phyloP scores from a whole-genome alignment of 2,329 filamentous ascomycete genomes.

The Trichoderma atroviride region DNA sequence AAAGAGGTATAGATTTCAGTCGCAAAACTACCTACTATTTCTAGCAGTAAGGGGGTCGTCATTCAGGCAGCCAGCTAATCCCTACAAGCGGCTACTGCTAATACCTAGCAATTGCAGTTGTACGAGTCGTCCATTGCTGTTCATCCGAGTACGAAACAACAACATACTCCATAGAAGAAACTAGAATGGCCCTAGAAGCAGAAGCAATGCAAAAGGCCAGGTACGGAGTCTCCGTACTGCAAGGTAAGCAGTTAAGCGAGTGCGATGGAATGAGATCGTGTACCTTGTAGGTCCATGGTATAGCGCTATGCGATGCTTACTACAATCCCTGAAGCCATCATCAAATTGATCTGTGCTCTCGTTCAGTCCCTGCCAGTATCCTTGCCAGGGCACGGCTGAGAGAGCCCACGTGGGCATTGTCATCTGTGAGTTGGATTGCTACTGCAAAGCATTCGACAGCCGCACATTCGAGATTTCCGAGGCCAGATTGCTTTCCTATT shows the following conservation, averaged over 20 bases:
- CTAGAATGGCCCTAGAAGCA: not conserved
- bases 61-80: not conserved
- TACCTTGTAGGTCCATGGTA: not conserved
- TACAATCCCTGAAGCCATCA: not conserved
- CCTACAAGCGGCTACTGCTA: not conserved
- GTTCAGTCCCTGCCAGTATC: not conserved
- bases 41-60: not conserved
- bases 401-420: not conserved
- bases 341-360: not conserved
- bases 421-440: not conserved
- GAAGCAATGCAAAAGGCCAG: not conserved
- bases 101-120: not conserved
- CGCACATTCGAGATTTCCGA: not conserved
- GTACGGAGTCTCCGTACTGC: conserved; percentile 13
- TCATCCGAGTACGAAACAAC: not conserved
- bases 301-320: not conserved
- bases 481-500: not conserved
- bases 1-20: not conserved
- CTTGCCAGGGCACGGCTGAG: not conserved
- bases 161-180: not conserved
- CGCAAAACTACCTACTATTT: not conserved
- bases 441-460: not conserved
- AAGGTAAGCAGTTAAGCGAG: not conserved
- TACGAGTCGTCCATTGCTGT: not conserved
- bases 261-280: not conserved